These are phyloP conservation scores for Kluyveromyces aestuarii DNA, from an alignment of 805 yeast genomes.

Conservation along the genomic window DNA sequence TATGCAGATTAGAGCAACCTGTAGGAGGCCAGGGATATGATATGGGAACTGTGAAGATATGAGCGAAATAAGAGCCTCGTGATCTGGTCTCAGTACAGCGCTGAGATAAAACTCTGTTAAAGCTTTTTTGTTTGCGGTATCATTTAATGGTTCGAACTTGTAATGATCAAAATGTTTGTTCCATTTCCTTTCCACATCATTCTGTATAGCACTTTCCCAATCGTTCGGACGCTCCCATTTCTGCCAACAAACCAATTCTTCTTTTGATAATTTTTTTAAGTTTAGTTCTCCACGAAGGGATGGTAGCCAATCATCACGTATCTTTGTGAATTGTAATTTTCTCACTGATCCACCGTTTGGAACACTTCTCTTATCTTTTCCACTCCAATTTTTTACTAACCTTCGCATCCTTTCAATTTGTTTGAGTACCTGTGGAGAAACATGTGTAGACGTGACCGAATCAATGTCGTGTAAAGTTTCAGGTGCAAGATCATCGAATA, in stretches of 20 bases:
- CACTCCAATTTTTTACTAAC: constrained; percentile 77
- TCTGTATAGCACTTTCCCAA: constrained; percentile 42
- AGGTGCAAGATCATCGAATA: constrained; percentile 63
- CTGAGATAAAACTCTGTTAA: constrained; percentile 49
- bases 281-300: constrained; percentile 49
- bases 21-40: constrained; percentile 69
- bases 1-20: constrained; percentile 62
- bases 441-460: constrained; percentile 58
- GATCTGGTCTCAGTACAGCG: constrained; percentile 68
- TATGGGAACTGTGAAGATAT: constrained; percentile 54
- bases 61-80: constrained; percentile 54
- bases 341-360: constrained; percentile 59
- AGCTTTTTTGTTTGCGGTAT: constrained; percentile 29
- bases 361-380: constrained; percentile 58
- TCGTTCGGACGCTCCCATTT: constrained; percentile 32
- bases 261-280: constrained; percentile 44
- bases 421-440: constrained; percentile 57
- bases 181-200: constrained; percentile 29
- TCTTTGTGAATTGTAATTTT: constrained; percentile 57
- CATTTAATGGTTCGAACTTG: constrained; percentile 35
- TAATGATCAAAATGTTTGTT: constrained; percentile 42
- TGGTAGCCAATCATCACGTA: constrained; percentile 77
- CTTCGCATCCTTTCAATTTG: constrained; percentile 46
- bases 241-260: constrained; percentile 32
- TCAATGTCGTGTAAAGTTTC: constrained; percentile 70